Base-by-base conservation (phyloP, 1,284 basidiomycete genomes). In the Tilletiopsis washingtonensis region DNA sequence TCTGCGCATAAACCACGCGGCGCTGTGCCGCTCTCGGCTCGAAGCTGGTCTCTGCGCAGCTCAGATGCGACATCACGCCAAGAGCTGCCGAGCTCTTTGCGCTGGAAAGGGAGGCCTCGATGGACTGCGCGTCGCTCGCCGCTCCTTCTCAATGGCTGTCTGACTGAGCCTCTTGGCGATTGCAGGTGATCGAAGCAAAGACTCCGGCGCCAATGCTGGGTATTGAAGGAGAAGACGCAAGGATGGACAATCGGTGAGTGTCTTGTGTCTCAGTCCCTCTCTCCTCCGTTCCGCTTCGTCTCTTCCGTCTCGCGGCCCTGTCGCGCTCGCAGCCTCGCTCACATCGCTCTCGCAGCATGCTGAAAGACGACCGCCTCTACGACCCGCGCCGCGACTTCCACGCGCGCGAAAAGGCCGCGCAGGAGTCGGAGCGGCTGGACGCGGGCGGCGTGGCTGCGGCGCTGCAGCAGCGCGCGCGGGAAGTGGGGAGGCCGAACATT, bases 101-200 rank as follows among this genome's bases (percentile, higher is more conserved):
- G n/a, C n/a, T n/a, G n/a, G n/a, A n/a, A n/a, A n/a, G n/a, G n/a
- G n/a, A n/a, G n/a, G n/a, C n/a, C n/a, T n/a, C n/a, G n/a, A n/a
- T n/a, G n/a, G n/a, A n/a, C n/a, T n/a, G n/a, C n/a, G n/a, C n/a
- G n/a, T n/a, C n/a, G n/a, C n/a, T n/a, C n/a, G n/a, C n/a, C n/a
- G n/a, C n/a, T n/a, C n/a, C n/a, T n/a, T n/a, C n/a, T n/a, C n/a
- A n/a, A 32, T 26, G 6, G 19, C 19, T 11, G 14, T 15, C 11
- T 17, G 25, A 15, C 12, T n/a, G 7, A n/a, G 14, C 40, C 26
- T 41, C 3, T 40, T 37, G 19, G 32, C 32, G 15, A 12, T 17
- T 49, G 20, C 64, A 94, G 91, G 86, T 96, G 23, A 79, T 96
- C 59, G 86, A 93, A 37, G 91, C 91, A 5, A 94, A 94, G 76